A percentile compares a stretch with the other conserved stretches of the same genome.
These are phyloP conservation scores for Anisogramma anomala DNA, from an alignment of 2,329 filamentous ascomycete genomes.

Conservation along the genomic window DNA sequence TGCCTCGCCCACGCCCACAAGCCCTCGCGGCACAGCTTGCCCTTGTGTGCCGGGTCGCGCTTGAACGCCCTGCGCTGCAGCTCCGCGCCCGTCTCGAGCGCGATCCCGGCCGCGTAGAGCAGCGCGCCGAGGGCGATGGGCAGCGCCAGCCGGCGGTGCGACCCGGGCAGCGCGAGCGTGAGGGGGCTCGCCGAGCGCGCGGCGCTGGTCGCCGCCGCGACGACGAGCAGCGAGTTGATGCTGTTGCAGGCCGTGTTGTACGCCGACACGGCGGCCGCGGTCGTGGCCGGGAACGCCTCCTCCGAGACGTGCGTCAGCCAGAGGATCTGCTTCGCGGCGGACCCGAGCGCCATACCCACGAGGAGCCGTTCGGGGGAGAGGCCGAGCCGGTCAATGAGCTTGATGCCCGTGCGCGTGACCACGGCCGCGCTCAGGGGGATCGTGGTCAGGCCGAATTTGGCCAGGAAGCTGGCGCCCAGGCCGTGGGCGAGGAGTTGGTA, in stretches of 20 bases:
- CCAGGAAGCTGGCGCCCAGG: constrained; percentile 35
- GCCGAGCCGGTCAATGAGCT: constrained; percentile 22
- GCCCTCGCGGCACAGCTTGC: constrained; percentile 27
- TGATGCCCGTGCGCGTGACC: constrained; percentile 20
- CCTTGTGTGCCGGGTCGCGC: constrained; percentile 24
- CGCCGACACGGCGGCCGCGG: constrained; percentile 31
- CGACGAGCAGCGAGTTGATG: constrained; percentile 42
- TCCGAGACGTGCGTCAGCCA: constrained; percentile 36
- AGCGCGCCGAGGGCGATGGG: constrained; percentile 34
- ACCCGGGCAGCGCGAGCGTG: constrained; percentile 21
- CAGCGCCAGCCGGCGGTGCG: constrained; percentile 21
- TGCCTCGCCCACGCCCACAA: constrained; percentile 30
- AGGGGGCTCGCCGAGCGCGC: constrained; percentile 17
- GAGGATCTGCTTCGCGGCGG: constrained; percentile 43
- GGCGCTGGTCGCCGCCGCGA: constrained; percentile 35
- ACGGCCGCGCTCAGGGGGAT: constrained; percentile 30
- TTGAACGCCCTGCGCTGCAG: constrained; percentile 39
- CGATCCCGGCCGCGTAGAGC: constrained; percentile 40
- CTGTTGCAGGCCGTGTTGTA: constrained; percentile 47
- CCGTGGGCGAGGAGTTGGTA: constrained; percentile 22
- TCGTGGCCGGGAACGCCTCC: constrained; percentile 35
- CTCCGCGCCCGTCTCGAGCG: constrained; percentile 44
- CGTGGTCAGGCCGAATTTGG: constrained; percentile 31
- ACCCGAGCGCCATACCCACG: constrained; percentile 40
- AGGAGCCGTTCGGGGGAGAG: constrained; percentile 41